A percentile compares a stretch with the other conserved stretches of the same genome.
Evolutionary conservation across 1,139 yeast genomes (phyloP).

Genomic region (Diutina rugosa): DNA sequence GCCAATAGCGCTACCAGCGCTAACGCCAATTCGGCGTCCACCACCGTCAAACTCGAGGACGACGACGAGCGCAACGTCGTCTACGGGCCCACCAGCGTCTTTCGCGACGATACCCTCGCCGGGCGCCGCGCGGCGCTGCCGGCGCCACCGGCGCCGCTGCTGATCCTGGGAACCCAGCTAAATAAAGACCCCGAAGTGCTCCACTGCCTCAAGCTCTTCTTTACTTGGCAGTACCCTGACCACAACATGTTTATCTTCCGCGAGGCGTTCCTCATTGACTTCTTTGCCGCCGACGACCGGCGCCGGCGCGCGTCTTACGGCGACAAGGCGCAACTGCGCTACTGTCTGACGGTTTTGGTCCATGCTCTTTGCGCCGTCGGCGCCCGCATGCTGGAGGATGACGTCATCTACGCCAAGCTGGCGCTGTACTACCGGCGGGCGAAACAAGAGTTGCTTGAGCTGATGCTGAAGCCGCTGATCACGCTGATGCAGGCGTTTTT

Average conservation of each 20-base stretch:
- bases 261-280: slow-evolving; percentile 50
- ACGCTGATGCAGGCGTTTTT: slow-evolving; percentile 36
- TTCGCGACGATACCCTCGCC: slow-evolving; percentile 19
- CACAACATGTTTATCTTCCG: slow-evolving; percentile 50
- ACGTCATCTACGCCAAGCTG: slow-evolving; percentile 23
- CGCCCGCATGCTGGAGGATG: slow-evolving; percentile 33
- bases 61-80: slow-evolving; percentile 12
- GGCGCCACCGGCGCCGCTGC: slow-evolving; percentile 5
- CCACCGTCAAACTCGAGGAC: neutral
- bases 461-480: slow-evolving; percentile 27
- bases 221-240: slow-evolving; percentile 56
- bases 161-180: slow-evolving; percentile 10
- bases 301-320: neutral
- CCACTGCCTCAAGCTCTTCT: slow-evolving; percentile 40
- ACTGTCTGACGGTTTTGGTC: slow-evolving; percentile 40
- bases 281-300: slow-evolving; percentile 19
- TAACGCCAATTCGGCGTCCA: neutral
- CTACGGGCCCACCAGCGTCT: slow-evolving; percentile 41
- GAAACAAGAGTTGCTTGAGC: slow-evolving; percentile 23
- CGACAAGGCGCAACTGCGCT: slow-evolving; percentile 21
- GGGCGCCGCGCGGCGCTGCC: slow-evolving; percentile 2
- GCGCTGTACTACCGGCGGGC: slow-evolving; percentile 34
- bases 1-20: neutral
- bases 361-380: slow-evolving; percentile 47
- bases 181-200: slow-evolving; percentile 30